Evolutionary conservation across 768 basidiomycete genomes (phyloP).

Genomic region (Lanmaoa rubissima): DNA sequence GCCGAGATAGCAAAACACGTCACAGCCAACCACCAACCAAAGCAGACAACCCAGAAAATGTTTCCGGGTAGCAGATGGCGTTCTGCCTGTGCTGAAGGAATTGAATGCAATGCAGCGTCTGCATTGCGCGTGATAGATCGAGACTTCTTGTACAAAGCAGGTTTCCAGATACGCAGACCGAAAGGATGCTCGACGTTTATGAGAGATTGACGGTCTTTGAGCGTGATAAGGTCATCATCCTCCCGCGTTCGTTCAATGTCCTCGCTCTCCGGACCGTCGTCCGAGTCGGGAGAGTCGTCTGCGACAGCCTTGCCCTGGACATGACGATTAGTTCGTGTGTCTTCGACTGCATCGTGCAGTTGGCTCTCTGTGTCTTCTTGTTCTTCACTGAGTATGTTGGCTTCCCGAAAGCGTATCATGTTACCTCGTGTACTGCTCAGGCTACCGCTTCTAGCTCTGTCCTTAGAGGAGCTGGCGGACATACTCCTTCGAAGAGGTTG

Average conservation of each 20-base stretch:
- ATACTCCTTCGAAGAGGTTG: slow-evolving; percentile 46
- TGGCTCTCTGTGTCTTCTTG: slow-evolving; percentile 46
- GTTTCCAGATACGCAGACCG: slow-evolving; percentile 99
- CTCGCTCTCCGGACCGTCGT: slow-evolving; percentile 40
- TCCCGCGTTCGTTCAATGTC: slow-evolving; percentile 21
- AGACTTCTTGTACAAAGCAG: slow-evolving; percentile 96
- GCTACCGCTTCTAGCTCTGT: slow-evolving; percentile 59
- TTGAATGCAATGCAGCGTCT: slow-evolving; percentile 88
- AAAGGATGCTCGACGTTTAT: slow-evolving; percentile 99
- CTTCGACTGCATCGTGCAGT: slow-evolving; percentile 36
- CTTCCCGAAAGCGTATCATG: slow-evolving; percentile 44
- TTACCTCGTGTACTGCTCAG: slow-evolving; percentile 55
- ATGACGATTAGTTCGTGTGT: slow-evolving; percentile 16
- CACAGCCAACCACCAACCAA: slow-evolving; percentile 92
- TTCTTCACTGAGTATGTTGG: slow-evolving; percentile 47
- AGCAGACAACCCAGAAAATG: slow-evolving; percentile 84
- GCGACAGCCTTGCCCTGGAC: slow-evolving; percentile 43
- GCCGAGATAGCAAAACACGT: slow-evolving; percentile 65
- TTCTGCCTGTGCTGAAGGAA: slow-evolving; percentile 91
- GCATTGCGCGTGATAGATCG: slow-evolving; percentile 95
- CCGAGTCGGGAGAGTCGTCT: slow-evolving; percentile 40
- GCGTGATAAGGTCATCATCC: slow-evolving; percentile 85
- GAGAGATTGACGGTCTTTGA: slow-evolving; percentile 94
- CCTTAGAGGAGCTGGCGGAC: slow-evolving; percentile 50
- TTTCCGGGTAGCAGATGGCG: slow-evolving; percentile 93